These are phyloP conservation scores for Neonectria punicea DNA, from an alignment of 2,329 filamentous ascomycete species.

Conservation along the genomic window DNA sequence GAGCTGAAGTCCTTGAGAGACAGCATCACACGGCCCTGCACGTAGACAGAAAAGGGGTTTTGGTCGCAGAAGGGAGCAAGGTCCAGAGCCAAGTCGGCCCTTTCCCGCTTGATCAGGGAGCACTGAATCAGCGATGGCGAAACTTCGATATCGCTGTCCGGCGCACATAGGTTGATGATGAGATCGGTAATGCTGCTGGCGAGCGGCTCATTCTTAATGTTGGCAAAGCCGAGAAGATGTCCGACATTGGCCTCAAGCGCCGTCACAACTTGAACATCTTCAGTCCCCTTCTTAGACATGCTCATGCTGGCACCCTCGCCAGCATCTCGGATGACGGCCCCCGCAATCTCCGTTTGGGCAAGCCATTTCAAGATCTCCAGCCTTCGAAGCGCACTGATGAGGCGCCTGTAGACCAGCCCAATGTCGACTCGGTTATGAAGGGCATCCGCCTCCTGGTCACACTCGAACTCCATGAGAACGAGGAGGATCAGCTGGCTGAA, in stretches of 20 bases:
- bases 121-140: slow-evolving; percentile 70
- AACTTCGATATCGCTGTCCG: slow-evolving; percentile 74
- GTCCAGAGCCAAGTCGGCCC: slow-evolving; percentile 69
- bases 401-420: slow-evolving; percentile 73
- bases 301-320: slow-evolving; percentile 43
- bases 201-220: slow-evolving; percentile 60
- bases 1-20: slow-evolving; percentile 77
- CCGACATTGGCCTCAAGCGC: slow-evolving; percentile 69
- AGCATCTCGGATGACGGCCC: slow-evolving; percentile 57
- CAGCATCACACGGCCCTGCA: slow-evolving; percentile 84
- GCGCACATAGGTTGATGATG: slow-evolving; percentile 72
- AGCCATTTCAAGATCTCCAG: slow-evolving; percentile 81
- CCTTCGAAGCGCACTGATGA: slow-evolving; percentile 77
- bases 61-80: slow-evolving; percentile 66
- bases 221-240: slow-evolving; percentile 71
- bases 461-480: slow-evolving; percentile 86
- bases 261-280: slow-evolving; percentile 63
- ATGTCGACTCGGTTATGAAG: slow-evolving; percentile 71
- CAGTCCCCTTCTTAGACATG: slow-evolving; percentile 54
- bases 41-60: slow-evolving; percentile 77
- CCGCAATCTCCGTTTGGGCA: slow-evolving; percentile 65
- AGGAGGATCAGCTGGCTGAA: slow-evolving; percentile 86
- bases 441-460: slow-evolving; percentile 77
- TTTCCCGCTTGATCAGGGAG: slow-evolving; percentile 67
- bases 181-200: slow-evolving; percentile 73